These are phyloP conservation scores for Dryas integrifolia DNA, from an alignment of 331 rosid species.

Conservation along the genomic window DNA sequence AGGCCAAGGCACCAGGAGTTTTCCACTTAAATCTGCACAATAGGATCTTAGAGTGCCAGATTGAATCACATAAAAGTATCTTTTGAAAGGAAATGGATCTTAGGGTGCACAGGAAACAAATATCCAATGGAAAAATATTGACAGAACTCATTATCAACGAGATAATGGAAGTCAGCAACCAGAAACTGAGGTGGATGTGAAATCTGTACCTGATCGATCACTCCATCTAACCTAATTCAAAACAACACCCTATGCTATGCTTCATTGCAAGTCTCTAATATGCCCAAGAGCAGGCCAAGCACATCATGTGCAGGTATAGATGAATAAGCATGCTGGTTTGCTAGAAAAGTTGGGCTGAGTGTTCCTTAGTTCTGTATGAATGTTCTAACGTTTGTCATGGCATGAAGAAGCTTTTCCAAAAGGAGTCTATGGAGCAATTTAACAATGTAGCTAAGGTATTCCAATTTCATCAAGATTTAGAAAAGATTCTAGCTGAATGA, in stretches of 20 bases:
- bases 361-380: neutral
- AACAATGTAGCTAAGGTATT: neutral
- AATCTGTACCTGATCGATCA: conserved; percentile 8
- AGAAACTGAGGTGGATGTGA: neutral
- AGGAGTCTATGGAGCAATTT: neutral
- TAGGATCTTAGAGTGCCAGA: neutral
- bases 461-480: neutral
- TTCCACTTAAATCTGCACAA: neutral
- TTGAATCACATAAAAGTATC: neutral
- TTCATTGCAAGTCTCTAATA: neutral
- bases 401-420: neutral
- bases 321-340: neutral
- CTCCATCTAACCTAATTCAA: conserved; percentile 3
- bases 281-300: neutral
- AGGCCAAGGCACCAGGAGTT: neutral
- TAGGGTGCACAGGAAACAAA: neutral
- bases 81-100: neutral
- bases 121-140: neutral
- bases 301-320: neutral
- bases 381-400: conserved; percentile 1
- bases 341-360: neutral
- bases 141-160: neutral
- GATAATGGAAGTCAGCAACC: neutral
- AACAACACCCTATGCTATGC: neutral
- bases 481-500: neutral